phyloP scores from a whole-genome alignment of 164 flowering plant species.

The Houttuynia cordata region DNA sequence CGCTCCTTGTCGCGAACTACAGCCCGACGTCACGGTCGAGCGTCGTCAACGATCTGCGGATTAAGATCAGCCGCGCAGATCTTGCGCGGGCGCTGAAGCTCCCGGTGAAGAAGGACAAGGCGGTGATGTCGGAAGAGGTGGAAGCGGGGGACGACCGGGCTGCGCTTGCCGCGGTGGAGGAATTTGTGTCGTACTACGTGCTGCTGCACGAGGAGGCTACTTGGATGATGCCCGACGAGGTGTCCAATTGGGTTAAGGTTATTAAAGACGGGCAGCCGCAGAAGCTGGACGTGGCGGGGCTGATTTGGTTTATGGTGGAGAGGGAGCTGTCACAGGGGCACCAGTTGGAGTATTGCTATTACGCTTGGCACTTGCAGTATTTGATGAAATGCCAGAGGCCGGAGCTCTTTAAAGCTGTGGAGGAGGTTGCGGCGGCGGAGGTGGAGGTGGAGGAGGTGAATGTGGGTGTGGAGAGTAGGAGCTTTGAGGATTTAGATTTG shows the following conservation, averaged over 20 bases:
- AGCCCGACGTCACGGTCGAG: constrained; percentile 15
- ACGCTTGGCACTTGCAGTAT: constrained; percentile 69
- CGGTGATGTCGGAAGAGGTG: constrained; percentile 14
- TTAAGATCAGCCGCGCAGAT: constrained; percentile 50
- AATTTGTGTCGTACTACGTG: constrained; percentile 65
- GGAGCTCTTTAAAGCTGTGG: constrained; percentile 24
- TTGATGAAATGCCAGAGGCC: constrained; percentile 51
- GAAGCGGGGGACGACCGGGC: constrained; percentile 22
- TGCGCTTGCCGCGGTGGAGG: constrained; percentile 31
- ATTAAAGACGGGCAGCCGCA: constrained; percentile 62
- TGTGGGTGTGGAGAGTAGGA: constrained; percentile 5
- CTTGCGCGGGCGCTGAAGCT: constrained; percentile 65
- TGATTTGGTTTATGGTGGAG: constrained; percentile 93
- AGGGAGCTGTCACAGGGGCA: constrained; percentile 47
- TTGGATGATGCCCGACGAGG: constrained; percentile 65
- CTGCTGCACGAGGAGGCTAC: constrained; percentile 62
- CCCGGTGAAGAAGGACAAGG: constrained; percentile 46
- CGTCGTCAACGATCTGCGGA: constrained; percentile 33
- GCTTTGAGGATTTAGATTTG: constrained; percentile 12
- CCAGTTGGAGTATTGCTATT: constrained; percentile 28
- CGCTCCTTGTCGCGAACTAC: constrained; percentile 42
- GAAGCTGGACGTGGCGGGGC: constrained; percentile 67
- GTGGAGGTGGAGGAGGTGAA: constrained; percentile 7
- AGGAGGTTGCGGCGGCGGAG: constrained; percentile 12
- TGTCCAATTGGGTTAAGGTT: constrained; percentile 26